These are phyloP conservation scores for Leccinum imitatum DNA, from an alignment of 768 basidiomycete genomes.

Conservation along the genomic window DNA sequence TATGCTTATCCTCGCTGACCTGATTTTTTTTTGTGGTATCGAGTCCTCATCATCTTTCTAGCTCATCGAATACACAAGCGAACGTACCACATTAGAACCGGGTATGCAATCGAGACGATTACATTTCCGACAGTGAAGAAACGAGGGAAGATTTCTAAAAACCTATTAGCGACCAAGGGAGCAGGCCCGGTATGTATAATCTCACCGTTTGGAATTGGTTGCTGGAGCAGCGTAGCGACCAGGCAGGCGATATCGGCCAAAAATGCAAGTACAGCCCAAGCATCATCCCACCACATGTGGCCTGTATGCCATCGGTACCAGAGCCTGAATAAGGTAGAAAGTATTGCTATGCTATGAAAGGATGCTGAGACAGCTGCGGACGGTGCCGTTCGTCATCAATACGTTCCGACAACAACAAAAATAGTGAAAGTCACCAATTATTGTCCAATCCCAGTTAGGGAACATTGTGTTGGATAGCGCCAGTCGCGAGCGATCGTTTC, in stretches of 20 bases:
- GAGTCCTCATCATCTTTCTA: not conserved
- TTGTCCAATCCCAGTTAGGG: conserved; percentile 10
- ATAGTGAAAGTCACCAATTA: conserved; percentile 13
- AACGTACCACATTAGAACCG: conserved; percentile 19
- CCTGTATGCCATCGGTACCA: conserved; percentile 20
- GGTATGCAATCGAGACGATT: conserved; percentile 20
- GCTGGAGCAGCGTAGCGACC: conserved; percentile 5
- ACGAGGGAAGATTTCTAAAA: conserved; percentile 5
- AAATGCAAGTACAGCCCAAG: conserved; percentile 18
- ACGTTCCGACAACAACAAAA: not conserved
- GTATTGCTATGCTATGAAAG: conserved; percentile 24
- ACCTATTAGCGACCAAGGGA: not conserved
- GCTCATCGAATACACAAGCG: not conserved
- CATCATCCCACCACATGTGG: conserved; percentile 30
- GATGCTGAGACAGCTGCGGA: conserved; percentile 12
- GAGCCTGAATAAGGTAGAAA: conserved; percentile 24
- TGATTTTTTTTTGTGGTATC: conserved; percentile 1
- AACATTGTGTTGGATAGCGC: conserved; percentile 11
- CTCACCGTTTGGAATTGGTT: conserved; percentile 11
- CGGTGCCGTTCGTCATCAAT: conserved; percentile 3
- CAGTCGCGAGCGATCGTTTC: not conserved
- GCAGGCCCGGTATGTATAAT: not conserved
- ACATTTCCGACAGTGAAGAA: conserved; percentile 9
- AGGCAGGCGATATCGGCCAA: conserved; percentile 15
- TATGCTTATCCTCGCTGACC: conserved; percentile 28